These are phyloP conservation scores for Eruca vesicaria DNA, from an alignment of 441 rosid genomes.

Conservation along the genomic window DNA sequence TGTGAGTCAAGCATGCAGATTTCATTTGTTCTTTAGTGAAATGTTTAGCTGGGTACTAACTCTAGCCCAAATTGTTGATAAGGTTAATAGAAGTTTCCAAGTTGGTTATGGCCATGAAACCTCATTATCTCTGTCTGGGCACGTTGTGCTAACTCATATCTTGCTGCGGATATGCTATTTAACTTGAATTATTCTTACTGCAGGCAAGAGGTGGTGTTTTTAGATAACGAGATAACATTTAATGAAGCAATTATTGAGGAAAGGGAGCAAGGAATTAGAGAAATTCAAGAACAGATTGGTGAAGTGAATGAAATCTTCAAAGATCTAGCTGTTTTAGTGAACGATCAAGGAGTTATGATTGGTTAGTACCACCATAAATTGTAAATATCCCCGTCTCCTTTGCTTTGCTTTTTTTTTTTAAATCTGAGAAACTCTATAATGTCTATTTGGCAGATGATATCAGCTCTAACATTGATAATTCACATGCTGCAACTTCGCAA, in stretches of 20 bases:
- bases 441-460: slow-evolving; percentile 50
- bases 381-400: not conserved
- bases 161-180: not conserved
- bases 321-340: slow-evolving; percentile 58
- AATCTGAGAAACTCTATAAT: slow-evolving; percentile 3
- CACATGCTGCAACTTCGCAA: slow-evolving; percentile 49
- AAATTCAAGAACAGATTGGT: slow-evolving; percentile 61
- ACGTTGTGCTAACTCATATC: not conserved
- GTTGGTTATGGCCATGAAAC: slow-evolving; percentile 6
- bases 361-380: slow-evolving; percentile 35
- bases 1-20: not conserved
- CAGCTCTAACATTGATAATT: slow-evolving; percentile 54
- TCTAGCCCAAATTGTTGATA: not conserved
- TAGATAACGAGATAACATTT: slow-evolving; percentile 64
- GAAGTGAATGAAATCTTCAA: slow-evolving; percentile 69
- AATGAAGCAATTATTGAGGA: slow-evolving; percentile 72
- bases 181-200: not conserved
- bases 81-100: not conserved
- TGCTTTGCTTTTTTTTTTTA: not conserved
- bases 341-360: slow-evolving; percentile 57
- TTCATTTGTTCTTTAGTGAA: not conserved
- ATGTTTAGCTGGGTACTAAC: not conserved
- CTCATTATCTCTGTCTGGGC: not conserved
- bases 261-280: slow-evolving; percentile 69
- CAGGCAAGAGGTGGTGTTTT: slow-evolving; percentile 51